Conservation (phyloP, 306 rosid genomes). For the Casuarina equisetifolia region DNA sequence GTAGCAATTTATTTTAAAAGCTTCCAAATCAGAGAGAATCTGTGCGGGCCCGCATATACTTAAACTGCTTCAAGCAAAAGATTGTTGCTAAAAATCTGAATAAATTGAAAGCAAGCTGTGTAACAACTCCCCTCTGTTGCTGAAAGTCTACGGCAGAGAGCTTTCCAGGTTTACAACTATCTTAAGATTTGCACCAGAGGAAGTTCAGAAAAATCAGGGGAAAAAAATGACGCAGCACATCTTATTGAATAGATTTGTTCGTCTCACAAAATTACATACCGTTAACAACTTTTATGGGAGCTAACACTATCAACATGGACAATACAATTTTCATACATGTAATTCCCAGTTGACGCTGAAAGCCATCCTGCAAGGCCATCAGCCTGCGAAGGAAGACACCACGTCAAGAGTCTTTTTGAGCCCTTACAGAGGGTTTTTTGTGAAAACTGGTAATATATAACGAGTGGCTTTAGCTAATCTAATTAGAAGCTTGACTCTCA, state of each 20-base stretch:
- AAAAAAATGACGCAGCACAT: neutral
- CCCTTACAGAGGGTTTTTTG: neutral
- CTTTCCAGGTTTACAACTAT: slow-evolving; percentile 4
- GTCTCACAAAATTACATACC: slow-evolving; percentile 14
- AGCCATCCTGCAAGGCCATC: slow-evolving; percentile 18
- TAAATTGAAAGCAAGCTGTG: neutral
- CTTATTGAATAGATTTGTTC: neutral
- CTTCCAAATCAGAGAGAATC: too few species aligned
- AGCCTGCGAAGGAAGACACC: slow-evolving; percentile 22
- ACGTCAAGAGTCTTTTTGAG: neutral
- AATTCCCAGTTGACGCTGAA: slow-evolving; percentile 11
- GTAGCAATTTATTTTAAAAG: too few species aligned
- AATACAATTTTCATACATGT: slow-evolving; percentile 6
- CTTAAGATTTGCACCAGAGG: neutral
- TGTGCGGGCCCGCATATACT: too few species aligned
- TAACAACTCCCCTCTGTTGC: slow-evolving; percentile 8
- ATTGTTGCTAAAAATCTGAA: neutral
- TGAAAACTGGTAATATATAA: slow-evolving; percentile 12
- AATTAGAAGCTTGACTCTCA: neutral
- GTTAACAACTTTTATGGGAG: slow-evolving; percentile 24
- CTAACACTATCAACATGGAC: slow-evolving; percentile 4
- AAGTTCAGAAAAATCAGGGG: neutral
- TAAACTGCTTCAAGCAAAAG: neutral
- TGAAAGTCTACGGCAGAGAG: neutral
- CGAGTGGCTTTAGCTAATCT: slow-evolving; percentile 38